Evolutionary conservation across 2,329 filamentous ascomycete species (phyloP), one percentile per base, ranked within the genome.

Genomic region (Chaetomium strumarium): DNA sequence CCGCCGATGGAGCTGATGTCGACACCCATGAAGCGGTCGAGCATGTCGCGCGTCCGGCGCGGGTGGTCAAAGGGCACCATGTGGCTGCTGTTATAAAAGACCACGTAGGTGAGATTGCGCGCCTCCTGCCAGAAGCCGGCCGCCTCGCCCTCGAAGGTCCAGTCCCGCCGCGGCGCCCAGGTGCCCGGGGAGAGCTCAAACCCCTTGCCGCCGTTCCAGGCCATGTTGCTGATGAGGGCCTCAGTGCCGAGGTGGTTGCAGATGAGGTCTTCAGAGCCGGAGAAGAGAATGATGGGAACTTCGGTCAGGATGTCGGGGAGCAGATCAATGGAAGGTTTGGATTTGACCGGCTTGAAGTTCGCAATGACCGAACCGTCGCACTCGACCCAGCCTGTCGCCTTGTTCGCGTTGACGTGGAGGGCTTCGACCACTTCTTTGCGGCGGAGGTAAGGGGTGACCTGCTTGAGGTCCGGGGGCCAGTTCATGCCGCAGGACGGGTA

Each of bases 11-110:
- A 86, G 62, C 82, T 86, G 60, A 97, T 95, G 66, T 97, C 90
- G 38, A 99, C 89, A 45, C 83, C 82, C 79, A 97, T 90, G 72
- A 99, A 96, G 38, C 93, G 87, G 70, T 99, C 92, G 14, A 99
- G 83, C 93, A 99, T 99, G 68, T 97, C 93, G 56, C 92, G 83
- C 17, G 85, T 87, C 55, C 90, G 85, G 44, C 90, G 84, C 1
- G 92, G 85, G 62, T 87, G 88, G 69, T 99, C 92, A 65, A 93
- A 97, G 1, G 93, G 95, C 1, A 99, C 93, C 93, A 99, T 99
- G 70, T 99, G 93, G 46, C 88, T 95, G 14, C 90, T 84, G 68
- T 99, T 95, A 75, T 95, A 89, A 72, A 97, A 96, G 38, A 95
- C 77, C 31, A 99, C 85, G 66, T 99, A 99, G 1, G 93, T 96